Conservation (phyloP, 2,329 filamentous ascomycete species). For the Xylariaceae sp. region DNA sequence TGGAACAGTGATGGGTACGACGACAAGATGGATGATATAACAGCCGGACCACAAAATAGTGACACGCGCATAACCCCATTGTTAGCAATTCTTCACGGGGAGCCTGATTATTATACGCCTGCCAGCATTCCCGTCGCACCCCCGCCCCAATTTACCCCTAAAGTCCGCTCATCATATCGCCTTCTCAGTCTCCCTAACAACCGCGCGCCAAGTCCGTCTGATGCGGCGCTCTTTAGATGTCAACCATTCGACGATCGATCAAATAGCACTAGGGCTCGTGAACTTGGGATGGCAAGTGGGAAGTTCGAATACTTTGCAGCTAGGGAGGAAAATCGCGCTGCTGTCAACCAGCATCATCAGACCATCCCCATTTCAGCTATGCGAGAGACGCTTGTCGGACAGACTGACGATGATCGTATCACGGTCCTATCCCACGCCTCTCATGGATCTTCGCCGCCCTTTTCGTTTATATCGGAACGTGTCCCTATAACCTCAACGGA, state of each 20-base stretch:
- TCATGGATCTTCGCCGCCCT: background rate
- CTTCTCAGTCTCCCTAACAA: background rate
- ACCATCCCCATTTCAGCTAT: conserved; percentile 14
- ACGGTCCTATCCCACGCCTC: background rate
- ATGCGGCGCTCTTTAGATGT: conserved; percentile 31
- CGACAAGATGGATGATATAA: conserved; percentile 9
- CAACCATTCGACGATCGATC: conserved; percentile 26
- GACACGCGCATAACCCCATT: conserved; percentile 1
- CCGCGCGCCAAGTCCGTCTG: conserved; percentile 28
- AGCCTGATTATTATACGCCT: background rate
- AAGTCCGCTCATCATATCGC: background rate
- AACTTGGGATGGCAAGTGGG: conserved; percentile 34
- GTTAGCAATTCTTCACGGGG: background rate
- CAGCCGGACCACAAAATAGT: conserved; percentile 4
- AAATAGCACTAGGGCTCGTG: conserved; percentile 26
- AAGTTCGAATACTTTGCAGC: conserved; percentile 38
- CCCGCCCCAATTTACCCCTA: background rate
- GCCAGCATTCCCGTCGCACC: background rate
- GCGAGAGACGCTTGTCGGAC: conserved; percentile 15
- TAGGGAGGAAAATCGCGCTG: conserved; percentile 34
- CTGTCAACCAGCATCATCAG: conserved; percentile 8
- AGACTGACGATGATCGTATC: background rate
- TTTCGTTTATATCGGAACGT: background rate
- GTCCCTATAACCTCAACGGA: background rate
- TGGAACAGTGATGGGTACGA: conserved; percentile 3